Conservation (phyloP, 2,329 filamentous ascomycete genomes). For the Colletotrichum magnum region DNA sequence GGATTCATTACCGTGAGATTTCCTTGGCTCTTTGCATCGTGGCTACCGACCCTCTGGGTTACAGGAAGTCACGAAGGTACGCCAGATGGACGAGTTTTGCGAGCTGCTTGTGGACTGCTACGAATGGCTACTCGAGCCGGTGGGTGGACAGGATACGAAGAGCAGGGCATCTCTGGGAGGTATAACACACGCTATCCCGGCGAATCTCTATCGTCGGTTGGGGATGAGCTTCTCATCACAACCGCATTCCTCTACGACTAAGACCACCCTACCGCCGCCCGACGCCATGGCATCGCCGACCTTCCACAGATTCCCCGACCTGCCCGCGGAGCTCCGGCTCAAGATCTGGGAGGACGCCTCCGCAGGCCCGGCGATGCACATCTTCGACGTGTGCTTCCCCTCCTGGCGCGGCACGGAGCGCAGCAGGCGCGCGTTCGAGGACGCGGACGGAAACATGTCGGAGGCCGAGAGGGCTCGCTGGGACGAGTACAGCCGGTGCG, state of each 20-base stretch:
- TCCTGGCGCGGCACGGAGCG: constrained; percentile 39
- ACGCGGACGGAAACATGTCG: constrained; percentile 3
- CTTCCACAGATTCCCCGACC: constrained; percentile 28
- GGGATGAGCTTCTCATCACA: background rate
- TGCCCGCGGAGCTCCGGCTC: constrained; percentile 35
- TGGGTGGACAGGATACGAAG: background rate
- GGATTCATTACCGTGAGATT: background rate
- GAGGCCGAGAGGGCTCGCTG: background rate
- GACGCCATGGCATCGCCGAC: constrained; percentile 47
- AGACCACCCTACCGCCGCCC: no score
- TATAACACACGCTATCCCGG: background rate
- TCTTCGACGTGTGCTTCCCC: constrained; percentile 49
- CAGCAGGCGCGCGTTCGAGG: constrained; percentile 22
- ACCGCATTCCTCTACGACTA: background rate
- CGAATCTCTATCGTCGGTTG: background rate
- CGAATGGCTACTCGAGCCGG: background rate
- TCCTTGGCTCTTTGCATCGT: background rate
- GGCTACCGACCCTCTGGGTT: no score
- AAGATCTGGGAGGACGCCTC: constrained; percentile 38
- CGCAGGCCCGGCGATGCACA: constrained; percentile 45
- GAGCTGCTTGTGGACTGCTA: background rate
- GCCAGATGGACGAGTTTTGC: background rate
- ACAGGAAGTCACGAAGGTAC: no score
- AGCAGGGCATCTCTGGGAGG: background rate
- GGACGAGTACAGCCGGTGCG: constrained; percentile 30